Base-by-base conservation (phyloP, 345 rosid species). In the Physaria fendleri region DNA sequence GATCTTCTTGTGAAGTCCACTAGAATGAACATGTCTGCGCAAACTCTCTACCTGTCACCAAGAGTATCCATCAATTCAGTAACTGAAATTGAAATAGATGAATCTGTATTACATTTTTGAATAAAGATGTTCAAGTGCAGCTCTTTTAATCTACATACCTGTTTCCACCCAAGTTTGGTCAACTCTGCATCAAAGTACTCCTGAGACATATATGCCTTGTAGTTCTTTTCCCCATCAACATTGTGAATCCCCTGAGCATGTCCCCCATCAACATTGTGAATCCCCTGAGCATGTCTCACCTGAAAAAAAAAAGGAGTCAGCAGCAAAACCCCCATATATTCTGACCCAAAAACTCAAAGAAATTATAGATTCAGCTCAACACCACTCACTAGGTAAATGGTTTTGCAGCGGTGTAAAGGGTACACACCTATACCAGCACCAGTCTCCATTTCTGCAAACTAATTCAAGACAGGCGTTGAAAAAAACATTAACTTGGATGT, bases 281-380 rank as follows among this genome's bases (percentile, higher is more conserved):
- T 77, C 50, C 99, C 99, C 54, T 93, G 99, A 11, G 94, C 99
- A 81, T 93, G 97, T 75, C 99, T 89, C 78, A 93, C 99, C 97
- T 93, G 85, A 72, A 78, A 74, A 71, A 78, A 74, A 71, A 51
- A 15, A 6, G 27, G 6, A 60, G 15, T 45, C 61, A 45, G 22
- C 5, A 17, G n/a, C 41, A 28, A n/a, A n/a, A 6, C 17, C 28
- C 23, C n/a, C 4, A 20, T 13, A 20, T 13, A 50, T 18, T 25
- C 23, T 15, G 29, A 25, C 15, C 1, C n/a, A 1, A 23, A 29
- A n/a, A 6, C 14, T 42, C 16, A 25, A 4, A 21, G 37, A 58
- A 56, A 57, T 56, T 13, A 62, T 28, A 44, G 24, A 44, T 56
- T 66, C 25, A 40, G 32, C 13, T 40, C 2, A 74, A 68, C 10